Conservation (phyloP, 2,329 filamentous ascomycete species). For the Aspergillus cejpii region DNA sequence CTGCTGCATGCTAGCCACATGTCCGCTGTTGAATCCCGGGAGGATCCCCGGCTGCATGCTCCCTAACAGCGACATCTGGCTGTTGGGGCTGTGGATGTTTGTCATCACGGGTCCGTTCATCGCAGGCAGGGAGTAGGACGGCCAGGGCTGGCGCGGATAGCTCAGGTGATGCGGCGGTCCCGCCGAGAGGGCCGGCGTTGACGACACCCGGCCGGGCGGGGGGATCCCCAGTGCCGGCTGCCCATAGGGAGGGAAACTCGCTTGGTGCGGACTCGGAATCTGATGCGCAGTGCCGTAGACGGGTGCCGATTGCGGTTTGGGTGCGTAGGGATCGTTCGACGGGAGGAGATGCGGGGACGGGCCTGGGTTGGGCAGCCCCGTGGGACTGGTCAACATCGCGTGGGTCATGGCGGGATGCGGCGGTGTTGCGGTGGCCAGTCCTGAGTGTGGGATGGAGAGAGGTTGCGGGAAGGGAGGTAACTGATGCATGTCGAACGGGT, state of each 20-base stretch:
- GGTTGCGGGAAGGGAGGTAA: slow-evolving; percentile 57
- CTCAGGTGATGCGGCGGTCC: slow-evolving; percentile 30
- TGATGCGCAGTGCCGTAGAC: slow-evolving; percentile 37
- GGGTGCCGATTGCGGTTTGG: slow-evolving; percentile 49
- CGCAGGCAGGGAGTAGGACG: slow-evolving; percentile 54
- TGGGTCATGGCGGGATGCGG: slow-evolving; percentile 43
- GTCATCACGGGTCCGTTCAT: slow-evolving; percentile 65
- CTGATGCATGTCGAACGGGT: slow-evolving; percentile 60
- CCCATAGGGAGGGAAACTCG: slow-evolving; percentile 33
- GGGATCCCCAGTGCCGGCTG: slow-evolving; percentile 38
- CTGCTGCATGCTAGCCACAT: slow-evolving; percentile 50
- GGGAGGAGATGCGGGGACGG: slow-evolving; percentile 48
- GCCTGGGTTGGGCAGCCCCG: slow-evolving; percentile 22
- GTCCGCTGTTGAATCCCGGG: slow-evolving; percentile 54
- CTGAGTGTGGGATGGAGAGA: slow-evolving; percentile 51
- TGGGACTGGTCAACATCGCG: slow-evolving; percentile 46
- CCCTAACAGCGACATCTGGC: slow-evolving; percentile 65
- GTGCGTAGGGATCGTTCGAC: slow-evolving; percentile 54
- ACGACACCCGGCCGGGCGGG: slow-evolving; percentile 45
- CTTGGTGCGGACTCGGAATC: slow-evolving; percentile 47
- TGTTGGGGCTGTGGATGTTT: slow-evolving; percentile 67
- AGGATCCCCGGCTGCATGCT: slow-evolving; percentile 52
- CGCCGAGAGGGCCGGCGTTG: slow-evolving; percentile 9
- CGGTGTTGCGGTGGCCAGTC: slow-evolving; percentile 19
- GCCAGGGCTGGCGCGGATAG: slow-evolving; percentile 41